Conservation (phyloP, 441 rosid species). For the Croton laevigatus region DNA sequence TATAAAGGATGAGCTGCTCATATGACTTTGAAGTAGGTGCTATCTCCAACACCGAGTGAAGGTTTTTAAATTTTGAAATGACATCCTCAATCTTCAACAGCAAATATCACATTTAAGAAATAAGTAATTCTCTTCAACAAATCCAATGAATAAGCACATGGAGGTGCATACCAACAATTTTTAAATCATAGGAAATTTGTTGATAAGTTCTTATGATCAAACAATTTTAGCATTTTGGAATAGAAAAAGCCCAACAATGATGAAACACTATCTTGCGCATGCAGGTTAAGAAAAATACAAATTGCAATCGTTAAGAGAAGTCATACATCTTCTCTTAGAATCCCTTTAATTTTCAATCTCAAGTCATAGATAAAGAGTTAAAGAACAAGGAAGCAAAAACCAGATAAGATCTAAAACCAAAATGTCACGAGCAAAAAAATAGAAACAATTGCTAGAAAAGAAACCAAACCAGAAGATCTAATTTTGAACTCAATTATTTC, state of each 20-base stretch:
- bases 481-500: not conserved
- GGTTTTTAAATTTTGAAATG: conserved; percentile 48
- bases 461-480: not conserved
- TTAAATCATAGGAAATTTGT: not conserved
- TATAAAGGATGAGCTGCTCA: conserved; percentile 50
- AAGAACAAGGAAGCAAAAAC: not conserved
- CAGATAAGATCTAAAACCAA: not conserved
- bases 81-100: conserved; percentile 57
- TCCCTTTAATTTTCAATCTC: not conserved
- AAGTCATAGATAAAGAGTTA: conserved; percentile 4
- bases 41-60: conserved; percentile 52
- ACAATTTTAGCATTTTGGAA: conserved; percentile 5
- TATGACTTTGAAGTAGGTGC: conserved; percentile 50
- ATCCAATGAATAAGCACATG: not conserved
- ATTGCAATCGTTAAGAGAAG: not conserved
- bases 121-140: not conserved
- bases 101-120: conserved; percentile 19
- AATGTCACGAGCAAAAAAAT: not conserved
- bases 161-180: not conserved
- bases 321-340: not conserved
- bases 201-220: not conserved
- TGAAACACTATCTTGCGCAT: not conserved
- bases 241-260: not conserved
- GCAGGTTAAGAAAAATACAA: not conserved
- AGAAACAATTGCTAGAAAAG: not conserved